Evolutionary conservation across 164 flowering plant genomes (phyloP).

Genomic region (Liriodendron chinense): DNA sequence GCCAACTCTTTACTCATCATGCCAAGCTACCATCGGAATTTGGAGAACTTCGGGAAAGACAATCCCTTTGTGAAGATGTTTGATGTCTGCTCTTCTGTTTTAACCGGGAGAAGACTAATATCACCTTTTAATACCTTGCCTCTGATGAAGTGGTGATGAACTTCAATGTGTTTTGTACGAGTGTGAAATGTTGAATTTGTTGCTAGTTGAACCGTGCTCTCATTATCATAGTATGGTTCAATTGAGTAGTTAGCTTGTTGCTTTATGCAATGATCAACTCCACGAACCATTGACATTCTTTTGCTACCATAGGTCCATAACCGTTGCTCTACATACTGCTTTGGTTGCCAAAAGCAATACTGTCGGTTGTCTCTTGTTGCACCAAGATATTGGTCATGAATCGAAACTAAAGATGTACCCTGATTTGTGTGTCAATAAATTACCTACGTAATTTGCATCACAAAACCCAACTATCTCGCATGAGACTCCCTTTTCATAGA

Average conservation of each 20-base stretch:
- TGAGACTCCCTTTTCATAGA: background rate
- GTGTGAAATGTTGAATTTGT: slow-evolving; percentile 30
- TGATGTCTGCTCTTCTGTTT: background rate
- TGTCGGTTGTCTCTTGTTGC: slow-evolving; percentile 23
- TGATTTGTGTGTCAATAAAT: background rate
- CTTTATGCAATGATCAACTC: slow-evolving; percentile 13
- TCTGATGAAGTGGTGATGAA: background rate
- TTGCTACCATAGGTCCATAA: slow-evolving; percentile 10
- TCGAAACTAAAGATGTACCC: background rate
- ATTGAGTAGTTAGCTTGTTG: slow-evolving; percentile 16
- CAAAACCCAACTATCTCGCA: background rate
- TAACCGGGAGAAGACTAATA: background rate
- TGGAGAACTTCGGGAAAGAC: background rate
- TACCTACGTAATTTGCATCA: background rate
- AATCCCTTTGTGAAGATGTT: background rate
- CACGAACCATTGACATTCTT: slow-evolving; percentile 12
- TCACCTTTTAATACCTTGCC: background rate
- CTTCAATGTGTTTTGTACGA: background rate
- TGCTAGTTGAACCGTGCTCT: slow-evolving; percentile 13
- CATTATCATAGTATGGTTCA: slow-evolving; percentile 22
- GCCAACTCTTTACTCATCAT: slow-evolving; percentile 17
- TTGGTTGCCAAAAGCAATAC: slow-evolving; percentile 13
- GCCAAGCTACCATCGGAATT: background rate
- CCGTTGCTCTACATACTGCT: slow-evolving; percentile 17
- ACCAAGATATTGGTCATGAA: slow-evolving; percentile 13